A percentile compares a stretch with the other conserved stretches of the same genome.
These are phyloP conservation scores for Takashimella koratensis DNA, from an alignment of 1,284 basidiomycete genomes.

Conservation along the genomic window DNA sequence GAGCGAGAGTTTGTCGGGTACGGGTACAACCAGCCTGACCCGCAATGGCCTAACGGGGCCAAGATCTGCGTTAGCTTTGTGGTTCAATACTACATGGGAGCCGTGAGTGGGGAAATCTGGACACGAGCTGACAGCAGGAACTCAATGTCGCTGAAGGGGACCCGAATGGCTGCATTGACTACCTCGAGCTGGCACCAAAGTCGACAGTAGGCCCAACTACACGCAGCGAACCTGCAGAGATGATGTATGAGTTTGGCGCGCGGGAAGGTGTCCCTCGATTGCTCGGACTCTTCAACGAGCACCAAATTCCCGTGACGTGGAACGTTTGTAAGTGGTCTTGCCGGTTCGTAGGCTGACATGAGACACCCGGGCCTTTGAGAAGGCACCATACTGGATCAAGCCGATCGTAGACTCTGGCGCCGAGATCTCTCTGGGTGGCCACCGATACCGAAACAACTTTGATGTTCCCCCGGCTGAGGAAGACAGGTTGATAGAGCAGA, in stretches of 20 bases:
- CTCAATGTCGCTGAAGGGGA: too few species aligned
- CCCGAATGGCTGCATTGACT: too few species aligned
- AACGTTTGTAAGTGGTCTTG: constrained; percentile 9
- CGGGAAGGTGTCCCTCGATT: constrained; percentile 18
- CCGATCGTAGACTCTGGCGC: constrained; percentile 18
- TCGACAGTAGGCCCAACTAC: too few species aligned
- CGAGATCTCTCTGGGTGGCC: constrained; percentile 21
- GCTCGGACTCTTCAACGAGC: constrained; percentile 19
- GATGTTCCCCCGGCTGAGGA: constrained; percentile 37
- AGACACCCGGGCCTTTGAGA: too few species aligned
- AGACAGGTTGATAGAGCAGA: constrained; percentile 29
- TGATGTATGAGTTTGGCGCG: constrained; percentile 23
- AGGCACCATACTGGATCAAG: constrained; percentile 23
- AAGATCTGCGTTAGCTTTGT: too few species aligned
- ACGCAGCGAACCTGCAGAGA: too few species aligned
- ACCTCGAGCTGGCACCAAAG: too few species aligned
- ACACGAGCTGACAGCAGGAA: not conserved
- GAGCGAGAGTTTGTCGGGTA: too few species aligned
- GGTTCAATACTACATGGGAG: too few species aligned
- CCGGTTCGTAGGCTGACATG: constrained; percentile 22
- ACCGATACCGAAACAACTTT: constrained; percentile 44
- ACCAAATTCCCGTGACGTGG: not conserved
- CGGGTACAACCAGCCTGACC: too few species aligned
- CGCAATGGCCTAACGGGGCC: too few species aligned
- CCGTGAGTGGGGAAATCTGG: too few species aligned